Base-by-base conservation (phyloP, 208 protist species). In the Endotrypanum monterogeii region DNA sequence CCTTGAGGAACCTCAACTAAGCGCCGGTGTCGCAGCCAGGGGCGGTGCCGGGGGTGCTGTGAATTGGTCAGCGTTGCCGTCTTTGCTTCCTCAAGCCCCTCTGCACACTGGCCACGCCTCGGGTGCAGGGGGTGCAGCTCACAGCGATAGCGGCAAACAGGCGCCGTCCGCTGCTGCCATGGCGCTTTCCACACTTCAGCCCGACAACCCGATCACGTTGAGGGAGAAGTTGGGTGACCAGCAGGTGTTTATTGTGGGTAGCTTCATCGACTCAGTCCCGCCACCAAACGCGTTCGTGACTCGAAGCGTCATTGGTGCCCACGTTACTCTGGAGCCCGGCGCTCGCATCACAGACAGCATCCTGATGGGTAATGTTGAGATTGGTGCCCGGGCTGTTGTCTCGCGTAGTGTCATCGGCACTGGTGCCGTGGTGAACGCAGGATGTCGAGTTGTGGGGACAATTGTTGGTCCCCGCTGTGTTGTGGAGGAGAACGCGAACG, bases 291-390 rank as follows among this genome's bases (percentile, higher is more conserved):
- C 82, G 8, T 88, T 76, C 68, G 86, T 95, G 66, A 89, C 83
- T 8, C 73, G 84, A 58, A 96, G 92, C 66, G 86, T 95, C 67
- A 88, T 96, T 81, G 92, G 92, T 8, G 80, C 71, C 2, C 86
- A 92, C 65, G 92, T 94, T 32, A 89, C 67, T 67, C 79, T 96
- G 46, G 88, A 83, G 12, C 46, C 71, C 2, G 83, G 86, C 16
- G 89, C 83, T 5, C 83, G 83, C 50, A 87, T 96, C 66, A 88
- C 73, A 9, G 87, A 96, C 76, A 91, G 85, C 67, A 80, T 96
- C 60, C 85, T 94, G 46, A 79, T 93, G 66, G 86, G 80, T 25
- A 85, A 92, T 60, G 89, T 87, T 3, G 89, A 94, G 76, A 79
- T 96, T 44, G 89, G 89, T 5, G 82, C 82, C 18, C 77, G 78